Base-by-base conservation (phyloP, 345 rosid genomes). In the Laguncularia racemosa region DNA sequence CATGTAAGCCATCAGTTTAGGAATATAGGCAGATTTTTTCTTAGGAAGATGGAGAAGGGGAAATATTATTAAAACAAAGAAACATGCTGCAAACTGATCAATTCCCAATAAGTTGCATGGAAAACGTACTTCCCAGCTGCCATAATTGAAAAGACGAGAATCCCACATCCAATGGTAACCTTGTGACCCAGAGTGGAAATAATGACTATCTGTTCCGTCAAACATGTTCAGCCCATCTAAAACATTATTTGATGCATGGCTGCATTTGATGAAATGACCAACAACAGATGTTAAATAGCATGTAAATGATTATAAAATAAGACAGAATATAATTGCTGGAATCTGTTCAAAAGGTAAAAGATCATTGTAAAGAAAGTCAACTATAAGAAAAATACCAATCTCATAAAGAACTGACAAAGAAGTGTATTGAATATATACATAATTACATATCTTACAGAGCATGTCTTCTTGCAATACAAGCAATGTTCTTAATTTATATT, bases 121-220 rank as follows among this genome's bases (percentile, higher is more conserved):
- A 72, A 50, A 55, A 63, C 92, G 55, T 77, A 89, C 98, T 74
- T 92, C 96, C 98, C 98, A 89, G 75, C 83, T 92, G 68, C 96
- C 98, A 51, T 89, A 86, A 57, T 92, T 92, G 73, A 92, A 92
- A 78, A 89, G 96, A 60, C 95, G 95, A 71, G 96, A 92, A 74
- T 92, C 98, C 98, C 96, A 92, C 89, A 92, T 83, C 98, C 95
- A 89, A 28, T 92, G 98, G 65, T 84, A 74, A 62, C 98, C 98
- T 15, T 78, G 81, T 1, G 86, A 59, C 46, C 98, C 98, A 52
- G 91, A 75, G 79, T 92, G 91, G 74, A 89, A 89, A 67, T 92
- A 89, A 40, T 89, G 96, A 71, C 79, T 50, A 75, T 89, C 98
- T 26, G 98, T 89, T 63, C 98, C 96, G 73, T 92, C 96, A 67